Base-by-base conservation (phyloP, 2,329 filamentous ascomycete species). In the Hymenoscyphus scutula region DNA sequence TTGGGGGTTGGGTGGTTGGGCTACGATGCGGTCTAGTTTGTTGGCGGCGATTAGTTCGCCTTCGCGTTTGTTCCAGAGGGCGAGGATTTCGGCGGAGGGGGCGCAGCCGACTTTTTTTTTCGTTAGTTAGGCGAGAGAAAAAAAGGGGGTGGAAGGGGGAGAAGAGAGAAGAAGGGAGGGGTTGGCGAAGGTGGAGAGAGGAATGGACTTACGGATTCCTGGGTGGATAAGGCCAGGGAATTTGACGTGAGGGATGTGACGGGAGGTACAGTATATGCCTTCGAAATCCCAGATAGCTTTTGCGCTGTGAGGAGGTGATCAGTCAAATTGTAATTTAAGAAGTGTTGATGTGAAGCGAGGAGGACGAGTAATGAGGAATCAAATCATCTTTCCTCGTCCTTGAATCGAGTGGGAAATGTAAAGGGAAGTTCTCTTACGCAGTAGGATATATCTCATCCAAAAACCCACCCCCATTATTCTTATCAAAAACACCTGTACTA, bases 81-180 rank as follows among this genome's bases (percentile, higher is more conserved):
- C 85, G 11, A 97, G 84, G 17, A 97, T 80, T 62, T 74, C 70
- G 2, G 86, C 79, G 0, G 90, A 94, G 0, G 93, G 93, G 0
- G 93, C 93, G 72, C 92, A 96, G 19, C 93, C 93, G 10, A 97
- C n/a, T n/a, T n/a, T n/a, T n/a, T n/a, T n/a, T n/a, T n/a, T n/a
- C n/a, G n/a, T n/a, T n/a, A n/a, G n/a, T n/a, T n/a, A n/a, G n/a
- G n/a, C n/a, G n/a, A n/a, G n/a, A n/a, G n/a, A n/a, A n/a, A n/a
- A n/a, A n/a, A n/a, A n/a, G n/a, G n/a, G n/a, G n/a, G n/a, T n/a
- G n/a, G n/a, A n/a, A n/a, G n/a, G n/a, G n/a, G n/a, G n/a, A n/a
- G n/a, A n/a, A n/a, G n/a, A n/a, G n/a, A n/a, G n/a, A n/a, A n/a
- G n/a, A n/a, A n/a, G n/a, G n/a, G n/a, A n/a, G n/a, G n/a, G n/a